phyloP scores from a whole-genome alignment of 148 eudicot species.

The Vaccinium myrtillus region DNA sequence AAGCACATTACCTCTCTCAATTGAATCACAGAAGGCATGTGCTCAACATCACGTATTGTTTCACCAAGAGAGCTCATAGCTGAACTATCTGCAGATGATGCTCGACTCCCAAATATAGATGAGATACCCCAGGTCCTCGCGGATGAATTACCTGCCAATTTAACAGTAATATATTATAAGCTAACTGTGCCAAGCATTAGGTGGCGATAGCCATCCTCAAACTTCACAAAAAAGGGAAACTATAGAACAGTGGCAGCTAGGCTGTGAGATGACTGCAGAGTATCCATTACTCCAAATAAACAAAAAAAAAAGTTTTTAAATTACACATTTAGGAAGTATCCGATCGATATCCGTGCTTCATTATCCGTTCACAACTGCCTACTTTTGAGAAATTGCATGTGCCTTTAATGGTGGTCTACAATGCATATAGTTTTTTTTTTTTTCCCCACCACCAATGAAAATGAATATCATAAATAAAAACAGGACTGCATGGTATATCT shows the following conservation, averaged over 20 bases:
- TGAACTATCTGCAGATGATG: constrained; percentile 4
- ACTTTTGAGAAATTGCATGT: no score
- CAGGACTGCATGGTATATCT: no score
- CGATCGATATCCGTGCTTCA: no score
- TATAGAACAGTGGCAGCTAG: neutral
- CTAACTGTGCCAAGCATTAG: neutral
- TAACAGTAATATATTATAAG: neutral
- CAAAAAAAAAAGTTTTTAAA: no score
- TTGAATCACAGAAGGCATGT: constrained; percentile 14
- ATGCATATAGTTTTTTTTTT: no score
- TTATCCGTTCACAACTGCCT: no score
- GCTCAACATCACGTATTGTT: neutral
- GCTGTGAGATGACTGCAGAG: neutral
- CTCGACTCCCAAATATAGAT: constrained; percentile 20
- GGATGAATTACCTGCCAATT: constrained; percentile 13
- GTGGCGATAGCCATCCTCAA: neutral
- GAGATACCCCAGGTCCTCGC: constrained; percentile 13
- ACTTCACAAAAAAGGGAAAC: neutral
- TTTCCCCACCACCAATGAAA: no score
- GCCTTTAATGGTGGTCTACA: no score
- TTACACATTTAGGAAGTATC: no score
- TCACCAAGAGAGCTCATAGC: constrained; percentile 1
- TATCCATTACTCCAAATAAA: no score
- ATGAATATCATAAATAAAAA: no score
- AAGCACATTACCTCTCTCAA: constrained; percentile 18